Evolutionary conservation across 306 rosid genomes (phyloP).

Genomic region (Trifolium subterraneum): DNA sequence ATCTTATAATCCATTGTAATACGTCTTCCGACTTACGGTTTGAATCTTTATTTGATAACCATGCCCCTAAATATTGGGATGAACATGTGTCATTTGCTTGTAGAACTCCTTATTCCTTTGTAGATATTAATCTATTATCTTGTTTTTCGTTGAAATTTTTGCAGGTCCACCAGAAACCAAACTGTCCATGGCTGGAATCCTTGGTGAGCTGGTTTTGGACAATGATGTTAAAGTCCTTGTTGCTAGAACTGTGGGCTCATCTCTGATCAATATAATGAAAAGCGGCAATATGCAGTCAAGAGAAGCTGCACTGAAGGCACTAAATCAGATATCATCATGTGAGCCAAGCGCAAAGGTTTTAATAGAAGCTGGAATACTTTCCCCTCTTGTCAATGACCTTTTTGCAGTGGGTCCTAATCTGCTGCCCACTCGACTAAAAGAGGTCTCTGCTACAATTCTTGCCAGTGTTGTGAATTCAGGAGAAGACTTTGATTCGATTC

Average conservation of each 20-base stretch:
- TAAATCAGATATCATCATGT: constrained; percentile 88
- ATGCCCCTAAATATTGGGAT: constrained; percentile 18
- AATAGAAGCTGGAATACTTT: constrained; percentile 93
- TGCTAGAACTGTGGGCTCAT: constrained; percentile 82
- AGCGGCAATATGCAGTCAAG: constrained; percentile 79
- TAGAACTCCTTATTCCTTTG: constrained; percentile 15
- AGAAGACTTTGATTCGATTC: constrained; percentile 79
- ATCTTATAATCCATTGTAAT: background rate
- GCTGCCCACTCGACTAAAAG: constrained; percentile 88
- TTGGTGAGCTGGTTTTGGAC: constrained; percentile 89
- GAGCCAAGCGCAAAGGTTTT: constrained; percentile 89
- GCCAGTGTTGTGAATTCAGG: constrained; percentile 87
- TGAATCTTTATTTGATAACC: background rate
- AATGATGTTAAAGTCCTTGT: constrained; percentile 83
- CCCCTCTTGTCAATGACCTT: constrained; percentile 94
- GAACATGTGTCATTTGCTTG: constrained; percentile 31
- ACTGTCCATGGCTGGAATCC: constrained; percentile 84
- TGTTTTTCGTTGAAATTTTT: constrained; percentile 44
- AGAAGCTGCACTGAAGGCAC: constrained; percentile 95
- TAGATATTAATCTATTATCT: constrained; percentile 34
- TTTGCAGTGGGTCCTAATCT: constrained; percentile 79
- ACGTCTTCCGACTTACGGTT: background rate
- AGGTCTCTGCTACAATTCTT: constrained; percentile 94
- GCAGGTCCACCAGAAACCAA: constrained; percentile 94
- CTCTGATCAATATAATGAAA: constrained; percentile 81